These are phyloP conservation scores for Porphyra umbilicalis DNA, from an alignment of 31 red algal species.

Conservation along the genomic window DNA sequence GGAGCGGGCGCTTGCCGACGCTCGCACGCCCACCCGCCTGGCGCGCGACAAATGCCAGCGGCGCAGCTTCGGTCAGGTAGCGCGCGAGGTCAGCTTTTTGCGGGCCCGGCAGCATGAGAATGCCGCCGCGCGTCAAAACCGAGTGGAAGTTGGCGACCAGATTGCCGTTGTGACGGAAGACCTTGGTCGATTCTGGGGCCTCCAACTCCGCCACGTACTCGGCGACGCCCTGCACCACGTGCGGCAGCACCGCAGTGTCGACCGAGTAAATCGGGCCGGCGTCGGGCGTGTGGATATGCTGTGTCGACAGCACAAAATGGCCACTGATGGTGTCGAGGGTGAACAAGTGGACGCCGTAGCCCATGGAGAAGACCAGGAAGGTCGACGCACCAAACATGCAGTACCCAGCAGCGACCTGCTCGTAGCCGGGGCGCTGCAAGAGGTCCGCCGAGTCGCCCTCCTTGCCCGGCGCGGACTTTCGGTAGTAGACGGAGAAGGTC, in stretches of 20 bases:
- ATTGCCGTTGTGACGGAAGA: constrained; percentile 75
- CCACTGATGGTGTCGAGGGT: constrained; percentile 71
- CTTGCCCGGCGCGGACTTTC: constrained; percentile 86
- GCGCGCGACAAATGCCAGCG: constrained; percentile 85
- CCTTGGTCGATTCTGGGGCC: constrained; percentile 37
- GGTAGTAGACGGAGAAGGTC: constrained; percentile 94
- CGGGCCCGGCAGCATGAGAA: constrained; percentile 92
- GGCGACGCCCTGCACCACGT: constrained; percentile 65
- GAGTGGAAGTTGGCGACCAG: constrained; percentile 92
- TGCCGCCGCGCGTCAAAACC: constrained; percentile 72
- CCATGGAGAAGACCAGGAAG: constrained; percentile 67
- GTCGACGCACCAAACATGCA: constrained; percentile 85
- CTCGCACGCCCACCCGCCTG: constrained; percentile 88
- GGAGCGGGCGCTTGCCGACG: constrained; percentile 72
- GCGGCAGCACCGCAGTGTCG: constrained; percentile 59
- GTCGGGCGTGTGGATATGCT: constrained; percentile 74
- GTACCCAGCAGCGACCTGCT: constrained; percentile 96
- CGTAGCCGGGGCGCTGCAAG: constrained; percentile 83
- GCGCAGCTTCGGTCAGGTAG: constrained; percentile 80
- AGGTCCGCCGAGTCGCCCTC: constrained; percentile 90
- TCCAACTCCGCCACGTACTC: constrained; percentile 72
- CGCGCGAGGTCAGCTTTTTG: constrained; percentile 71
- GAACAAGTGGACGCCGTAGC: constrained; percentile 88
- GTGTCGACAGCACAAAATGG: constrained; percentile 83
- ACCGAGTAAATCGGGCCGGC: constrained; percentile 71